Evolutionary conservation across 345 rosid genomes (phyloP).

Genomic region (Aethionema arabicum): DNA sequence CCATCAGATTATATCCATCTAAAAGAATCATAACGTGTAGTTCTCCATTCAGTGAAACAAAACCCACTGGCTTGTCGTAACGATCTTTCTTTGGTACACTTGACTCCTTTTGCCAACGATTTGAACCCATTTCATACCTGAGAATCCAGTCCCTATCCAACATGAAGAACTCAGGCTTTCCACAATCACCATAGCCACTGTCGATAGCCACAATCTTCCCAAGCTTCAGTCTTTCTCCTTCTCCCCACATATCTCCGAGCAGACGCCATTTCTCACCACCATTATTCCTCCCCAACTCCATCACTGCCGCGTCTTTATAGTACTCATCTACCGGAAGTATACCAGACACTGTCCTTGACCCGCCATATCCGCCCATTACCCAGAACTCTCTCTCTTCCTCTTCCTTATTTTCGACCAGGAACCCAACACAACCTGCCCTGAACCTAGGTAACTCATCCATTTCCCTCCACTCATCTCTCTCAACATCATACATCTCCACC

Average conservation of each 20-base stretch:
- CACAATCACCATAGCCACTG: constrained; percentile 39
- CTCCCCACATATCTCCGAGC: constrained; percentile 81
- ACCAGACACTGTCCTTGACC: constrained; percentile 70
- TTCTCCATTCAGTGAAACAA: constrained; percentile 63
- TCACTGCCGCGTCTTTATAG: constrained; percentile 72
- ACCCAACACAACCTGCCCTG: constrained; percentile 88
- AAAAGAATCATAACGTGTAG: constrained; percentile 57
- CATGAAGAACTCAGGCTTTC: constrained; percentile 63
- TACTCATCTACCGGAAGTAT: constrained; percentile 84
- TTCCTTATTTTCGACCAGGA: constrained; percentile 43
- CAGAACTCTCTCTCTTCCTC: constrained; percentile 69
- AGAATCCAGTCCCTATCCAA: constrained; percentile 62
- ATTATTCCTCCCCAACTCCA: constrained; percentile 50
- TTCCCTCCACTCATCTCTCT: constrained; percentile 67
- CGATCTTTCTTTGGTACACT: constrained; percentile 56
- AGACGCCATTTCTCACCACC: constrained; percentile 60
- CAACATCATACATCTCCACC: constrained; percentile 74
- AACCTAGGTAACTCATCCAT: constrained; percentile 67
- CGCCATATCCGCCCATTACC: constrained; percentile 98
- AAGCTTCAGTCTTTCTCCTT: constrained; percentile 55
- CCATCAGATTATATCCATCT: constrained; percentile 48
- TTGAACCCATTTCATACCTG: constrained; percentile 62
- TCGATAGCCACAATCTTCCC: constrained; percentile 75
- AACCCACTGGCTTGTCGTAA: constrained; percentile 50
- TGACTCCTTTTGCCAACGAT: constrained; percentile 67